Evolutionary conservation across 805 yeast species (phyloP).

Genomic region (Yamadazyma laniorum): DNA sequence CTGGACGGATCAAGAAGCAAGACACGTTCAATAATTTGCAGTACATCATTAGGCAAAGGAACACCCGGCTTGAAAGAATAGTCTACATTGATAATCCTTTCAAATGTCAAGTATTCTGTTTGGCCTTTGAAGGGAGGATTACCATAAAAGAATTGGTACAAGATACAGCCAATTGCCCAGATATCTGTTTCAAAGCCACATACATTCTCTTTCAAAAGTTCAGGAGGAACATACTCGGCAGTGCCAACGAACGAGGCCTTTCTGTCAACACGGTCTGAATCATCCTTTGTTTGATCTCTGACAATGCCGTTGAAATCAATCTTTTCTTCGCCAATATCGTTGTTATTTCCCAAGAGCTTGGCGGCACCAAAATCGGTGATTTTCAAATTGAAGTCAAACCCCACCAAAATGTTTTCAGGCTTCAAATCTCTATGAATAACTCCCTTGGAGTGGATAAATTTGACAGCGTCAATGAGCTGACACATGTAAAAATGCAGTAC

Average conservation of each 20-base stretch:
- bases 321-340: slow-evolving; percentile 29
- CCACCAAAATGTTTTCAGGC: slow-evolving; percentile 88
- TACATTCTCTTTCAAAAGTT: slow-evolving; percentile 68
- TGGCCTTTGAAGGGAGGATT: slow-evolving; percentile 86
- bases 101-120: slow-evolving; percentile 84
- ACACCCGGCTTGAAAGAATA: slow-evolving; percentile 45
- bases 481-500: slow-evolving; percentile 78
- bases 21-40: slow-evolving; percentile 29
- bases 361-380: slow-evolving; percentile 99
- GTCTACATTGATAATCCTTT: slow-evolving; percentile 76
- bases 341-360: slow-evolving; percentile 49
- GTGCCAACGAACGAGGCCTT: slow-evolving; percentile 83
- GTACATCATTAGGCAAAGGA: slow-evolving; percentile 31
- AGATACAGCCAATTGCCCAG: slow-evolving; percentile 94
- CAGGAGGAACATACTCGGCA: slow-evolving; percentile 90
- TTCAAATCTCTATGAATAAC: slow-evolving; percentile 92
- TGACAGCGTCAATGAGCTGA: slow-evolving; percentile 88
- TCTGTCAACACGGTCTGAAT: slow-evolving; percentile 30
- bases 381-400: slow-evolving; percentile 81
- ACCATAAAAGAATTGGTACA: slow-evolving; percentile 81
- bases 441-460: slow-evolving; percentile 84
- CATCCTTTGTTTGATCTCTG: slow-evolving; percentile 18
- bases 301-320: slow-evolving; percentile 30
- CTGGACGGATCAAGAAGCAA: slow-evolving; percentile 32
- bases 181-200: slow-evolving; percentile 84